Evolutionary conservation across 441 rosid genomes (phyloP).

Genomic region (Flueggea neowawraea): DNA sequence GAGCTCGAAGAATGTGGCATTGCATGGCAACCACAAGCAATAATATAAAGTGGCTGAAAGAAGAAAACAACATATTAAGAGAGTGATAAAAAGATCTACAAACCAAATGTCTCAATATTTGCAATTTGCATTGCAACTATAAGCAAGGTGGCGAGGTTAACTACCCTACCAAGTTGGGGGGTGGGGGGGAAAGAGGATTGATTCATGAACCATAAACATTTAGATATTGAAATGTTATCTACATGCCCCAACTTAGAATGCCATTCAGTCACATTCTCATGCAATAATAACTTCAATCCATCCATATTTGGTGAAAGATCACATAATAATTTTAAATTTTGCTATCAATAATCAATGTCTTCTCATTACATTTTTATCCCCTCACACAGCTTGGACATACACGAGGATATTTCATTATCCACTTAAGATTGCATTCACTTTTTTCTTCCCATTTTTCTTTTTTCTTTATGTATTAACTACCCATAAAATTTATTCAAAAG

Average conservation of each 20-base stretch:
- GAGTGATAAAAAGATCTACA: constrained; percentile 5
- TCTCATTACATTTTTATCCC: not conserved
- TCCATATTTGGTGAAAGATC: constrained; percentile 22
- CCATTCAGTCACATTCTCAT: constrained; percentile 10
- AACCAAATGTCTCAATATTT: constrained; percentile 14
- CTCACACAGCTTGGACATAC: constrained; percentile 12
- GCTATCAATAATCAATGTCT: constrained; percentile 18
- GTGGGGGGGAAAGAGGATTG: not conserved
- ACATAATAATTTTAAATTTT: constrained; percentile 12
- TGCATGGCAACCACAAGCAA: no score
- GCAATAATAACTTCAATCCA: constrained; percentile 11
- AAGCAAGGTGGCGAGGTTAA: constrained; percentile 1
- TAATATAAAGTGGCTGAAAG: not conserved
- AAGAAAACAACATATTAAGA: not conserved
- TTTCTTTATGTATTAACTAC: no score
- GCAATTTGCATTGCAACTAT: constrained; percentile 11
- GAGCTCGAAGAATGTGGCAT: no score
- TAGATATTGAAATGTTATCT: constrained; percentile 21
- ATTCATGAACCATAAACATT: constrained; percentile 3
- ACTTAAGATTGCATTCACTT: constrained; percentile 1
- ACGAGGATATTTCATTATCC: constrained; percentile 5
- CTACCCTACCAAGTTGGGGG: not conserved
- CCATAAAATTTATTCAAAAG: not conserved
- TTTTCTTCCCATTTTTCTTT: no score
- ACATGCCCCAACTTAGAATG: constrained; percentile 1